Base-by-base conservation (phyloP, 1,284 basidiomycete species). In the Takashimella tepidaria region DNA sequence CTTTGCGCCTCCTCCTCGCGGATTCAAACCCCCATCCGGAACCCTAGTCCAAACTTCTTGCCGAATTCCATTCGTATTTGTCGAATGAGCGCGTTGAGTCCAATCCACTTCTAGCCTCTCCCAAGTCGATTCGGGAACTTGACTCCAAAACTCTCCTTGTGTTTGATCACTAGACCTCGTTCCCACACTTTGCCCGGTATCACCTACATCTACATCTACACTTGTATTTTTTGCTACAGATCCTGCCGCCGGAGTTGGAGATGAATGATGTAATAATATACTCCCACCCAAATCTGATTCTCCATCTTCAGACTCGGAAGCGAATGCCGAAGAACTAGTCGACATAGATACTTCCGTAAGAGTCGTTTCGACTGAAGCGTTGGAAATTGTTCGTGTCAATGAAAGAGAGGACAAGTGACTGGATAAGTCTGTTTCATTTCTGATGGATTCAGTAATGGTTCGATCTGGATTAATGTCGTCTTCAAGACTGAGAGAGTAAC, bases 401-500 rank as follows among this genome's bases (percentile, higher is more conserved):
- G 10, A 8, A 16, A 37, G 31, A 37, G 31, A n/a, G n/a, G n/a
- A n/a, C n/a, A 12, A 19, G 6, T 16, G n/a, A n/a, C n/a, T n/a
- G n/a, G n/a, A n/a, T n/a, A n/a, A n/a, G n/a, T n/a, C n/a, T n/a
- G n/a, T n/a, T n/a, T n/a, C n/a, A n/a, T n/a, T n/a, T n/a, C n/a
- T n/a, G n/a, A n/a, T n/a, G n/a, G n/a, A n/a, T n/a, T n/a, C n/a
- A n/a, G n/a, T n/a, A n/a, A n/a, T n/a, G n/a, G n/a, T n/a, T n/a
- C n/a, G n/a, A n/a, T n/a, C n/a, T n/a, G n/a, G n/a, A n/a, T n/a
- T n/a, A n/a, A n/a, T n/a, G n/a, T n/a, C n/a, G n/a, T n/a, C n/a
- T n/a, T n/a, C n/a, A n/a, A n/a, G n/a, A n/a, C 50, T 49, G 0
- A 62, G 54, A 3, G 59, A 55, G 54, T 67, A 63, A n/a, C 63